These are phyloP conservation scores for Penicillium polonicum DNA, from an alignment of 2,329 filamentous ascomycete genomes.

Conservation along the genomic window DNA sequence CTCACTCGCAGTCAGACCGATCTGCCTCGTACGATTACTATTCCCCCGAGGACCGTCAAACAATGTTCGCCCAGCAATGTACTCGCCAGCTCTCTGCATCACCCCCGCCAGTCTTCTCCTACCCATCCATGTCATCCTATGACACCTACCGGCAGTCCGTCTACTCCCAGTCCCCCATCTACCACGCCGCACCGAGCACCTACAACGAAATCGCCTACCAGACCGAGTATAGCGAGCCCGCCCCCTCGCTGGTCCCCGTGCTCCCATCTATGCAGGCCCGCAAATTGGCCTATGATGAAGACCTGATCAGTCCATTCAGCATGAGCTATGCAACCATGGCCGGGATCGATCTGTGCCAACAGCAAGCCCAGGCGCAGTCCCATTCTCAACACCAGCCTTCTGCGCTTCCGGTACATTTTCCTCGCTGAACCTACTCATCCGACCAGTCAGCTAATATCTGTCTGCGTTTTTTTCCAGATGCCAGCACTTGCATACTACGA, in stretches of 20 bases:
- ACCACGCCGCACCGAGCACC: conserved; percentile 32
- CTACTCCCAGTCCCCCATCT: conserved; percentile 38
- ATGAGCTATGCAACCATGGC: conserved; percentile 61
- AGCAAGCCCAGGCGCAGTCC: conserved; percentile 30
- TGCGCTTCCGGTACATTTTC: conserved; percentile 46
- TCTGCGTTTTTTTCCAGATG: conserved; percentile 21
- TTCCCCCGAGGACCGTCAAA: conserved; percentile 47
- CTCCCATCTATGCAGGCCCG: conserved; percentile 51
- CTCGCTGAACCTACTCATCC: conserved; percentile 31
- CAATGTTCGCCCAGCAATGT: conserved; percentile 59
- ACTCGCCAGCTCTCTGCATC: conserved; percentile 60
- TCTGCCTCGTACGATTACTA: conserved; percentile 38
- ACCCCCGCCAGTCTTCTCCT: conserved; percentile 56
- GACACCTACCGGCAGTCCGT: conserved; percentile 43
- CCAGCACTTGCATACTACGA: conserved; percentile 36
- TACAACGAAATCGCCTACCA: conserved; percentile 39
- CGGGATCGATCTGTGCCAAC: conserved; percentile 52
- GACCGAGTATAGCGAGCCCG: conserved; percentile 40
- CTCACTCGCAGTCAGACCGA: conserved; percentile 29
- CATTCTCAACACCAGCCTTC: conserved; percentile 31
- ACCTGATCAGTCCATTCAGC: conserved; percentile 58
- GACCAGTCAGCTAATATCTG: conserved; percentile 30
- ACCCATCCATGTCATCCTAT: conserved; percentile 48
- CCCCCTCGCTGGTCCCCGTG: conserved; percentile 47
- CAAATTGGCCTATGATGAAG: conserved; percentile 53